Percentiles rank a stretch among this genome's conserved stretches.
Conservation (phyloP, 2,329 filamentous ascomycete species). For the Penicillium psychrosexuale region DNA sequence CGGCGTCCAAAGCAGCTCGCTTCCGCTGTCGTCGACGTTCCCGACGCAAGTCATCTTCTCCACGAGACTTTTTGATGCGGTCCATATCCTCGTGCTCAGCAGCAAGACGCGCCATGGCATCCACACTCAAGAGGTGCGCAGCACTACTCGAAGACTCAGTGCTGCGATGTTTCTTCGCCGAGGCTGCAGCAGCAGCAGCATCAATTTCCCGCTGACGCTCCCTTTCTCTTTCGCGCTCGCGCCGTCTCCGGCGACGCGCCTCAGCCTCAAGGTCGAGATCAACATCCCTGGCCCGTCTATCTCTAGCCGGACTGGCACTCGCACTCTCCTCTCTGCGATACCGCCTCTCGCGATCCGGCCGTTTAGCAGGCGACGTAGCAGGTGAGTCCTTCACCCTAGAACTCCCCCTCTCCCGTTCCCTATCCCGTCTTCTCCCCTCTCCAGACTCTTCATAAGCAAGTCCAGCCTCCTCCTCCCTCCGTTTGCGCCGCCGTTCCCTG, state of each 20-base stretch:
- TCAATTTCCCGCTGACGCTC: slow-evolving; percentile 13
- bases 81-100: slow-evolving; percentile 58
- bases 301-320: slow-evolving; percentile 23
- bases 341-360: slow-evolving; percentile 30
- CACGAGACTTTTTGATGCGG: slow-evolving; percentile 44
- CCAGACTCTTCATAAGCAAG: slow-evolving; percentile 22
- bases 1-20: slow-evolving; percentile 22
- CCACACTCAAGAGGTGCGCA: slow-evolving; percentile 46
- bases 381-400: slow-evolving; percentile 38
- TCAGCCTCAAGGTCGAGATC: slow-evolving; percentile 24
- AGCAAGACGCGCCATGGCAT: slow-evolving; percentile 65
- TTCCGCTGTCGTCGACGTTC: slow-evolving; percentile 28
- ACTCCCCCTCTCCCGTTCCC: slow-evolving; percentile 17
- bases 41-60: slow-evolving; percentile 26
- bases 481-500: slow-evolving; percentile 6
- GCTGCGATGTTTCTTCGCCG: slow-evolving; percentile 39
- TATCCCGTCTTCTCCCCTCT: slow-evolving; percentile 13
- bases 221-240: slow-evolving; percentile 10
- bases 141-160: slow-evolving; percentile 44
- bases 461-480: slow-evolving; percentile 22
- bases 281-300: slow-evolving; percentile 18
- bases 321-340: slow-evolving; percentile 30
- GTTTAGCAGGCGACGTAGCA: slow-evolving; percentile 36
- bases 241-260: slow-evolving; percentile 26
- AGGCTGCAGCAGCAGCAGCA: slow-evolving; percentile 13